Evolutionary conservation across 2,329 filamentous ascomycete species (phyloP), one percentile per base, ranked within the genome.

Genomic region (Harringtonia aguacate): DNA sequence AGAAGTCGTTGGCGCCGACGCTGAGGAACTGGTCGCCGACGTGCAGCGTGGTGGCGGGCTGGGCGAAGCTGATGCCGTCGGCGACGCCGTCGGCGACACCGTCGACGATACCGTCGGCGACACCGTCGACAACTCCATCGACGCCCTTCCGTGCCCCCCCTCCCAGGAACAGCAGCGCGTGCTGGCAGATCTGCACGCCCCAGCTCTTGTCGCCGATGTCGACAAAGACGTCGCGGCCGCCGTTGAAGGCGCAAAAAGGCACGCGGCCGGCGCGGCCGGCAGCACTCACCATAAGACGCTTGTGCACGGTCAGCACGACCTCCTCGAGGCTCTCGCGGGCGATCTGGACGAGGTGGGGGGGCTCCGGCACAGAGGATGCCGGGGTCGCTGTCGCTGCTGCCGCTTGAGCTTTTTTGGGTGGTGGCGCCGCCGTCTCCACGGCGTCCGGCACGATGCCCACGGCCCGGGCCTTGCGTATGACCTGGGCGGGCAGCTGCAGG

Each of bases 191-290:
- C 29, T 85, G 74, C 3, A 98, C 92, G 51, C 92, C 92, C 84
- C 89, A 94, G 43, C 83, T 88, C 67, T 98, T 98, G 66, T 98
- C 92, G 45, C 92, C 92, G 57, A 98, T 95, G 61, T 98, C 92
- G 43, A 98, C 89, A 63, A 98, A 98, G 35, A 97, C 88, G 61
- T 98, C 92, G 49, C 92, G 90, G 12, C 92, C 92, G 43, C 90
- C 92, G 61, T 98, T 98, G 70, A 98, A 98, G 20, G 92, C 92
- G 59, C 92, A 98, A 58, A 97, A 98, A 0, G 92, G 92, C 28
- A 98, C 67, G 21, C 58, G 53, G 8, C 56, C 55, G 22, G 54
- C 44, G 48, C 55, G 73, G 61, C 83, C 84, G 27, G 83, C 83
- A 1, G 75, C 67, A 34, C 81, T 86, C 54, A 89, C 76, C 63